Evolutionary conservation across 441 rosid genomes (phyloP), one percentile per base, ranked within the genome.

Genomic region (Gossypium gossypioides): DNA sequence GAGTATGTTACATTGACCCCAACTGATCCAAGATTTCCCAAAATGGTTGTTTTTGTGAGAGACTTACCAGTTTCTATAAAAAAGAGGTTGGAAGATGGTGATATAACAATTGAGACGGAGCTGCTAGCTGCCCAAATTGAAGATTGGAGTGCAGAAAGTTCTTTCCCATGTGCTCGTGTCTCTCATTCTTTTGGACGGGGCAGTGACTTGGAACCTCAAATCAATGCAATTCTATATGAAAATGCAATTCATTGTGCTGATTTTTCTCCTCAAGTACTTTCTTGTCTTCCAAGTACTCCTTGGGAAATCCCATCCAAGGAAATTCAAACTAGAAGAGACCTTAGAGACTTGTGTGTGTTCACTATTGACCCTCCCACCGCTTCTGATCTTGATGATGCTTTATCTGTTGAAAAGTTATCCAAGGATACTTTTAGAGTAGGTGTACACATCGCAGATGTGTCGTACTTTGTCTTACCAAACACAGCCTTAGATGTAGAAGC

Each of bases 331-430:
- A 89, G 97, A 81, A 79, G 73, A 77, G 97, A 94, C 79, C 78
- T 89, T 72, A 88, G 99, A 82, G 84, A 80, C 69, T 70, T 86
- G 71, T 94, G 97, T 86, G 76, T 87, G 51, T 85, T 90, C 68
- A 89, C 97, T 1, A 84, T 94, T 51, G 99, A 94, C 62, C 91
- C 97, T 66, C 76, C 89, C 9, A 85, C 84, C 21, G 96, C 97
- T 32, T 75, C 86, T 55, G 99, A 90, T 48, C 96, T 94, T 56
- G 99, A 94, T 69, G 99, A 94, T 86, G 99, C 99, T 72, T 80
- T 92, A 22, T 94, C 97, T 22, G 79, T 90, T 73, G 91, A 94
- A 81, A 79, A 80, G 78, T 72, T 90, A 74, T 71, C 91, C 22
- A 72, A 73, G 73, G 96, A 85, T 67, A 75, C 77, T 69, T 79